Conservation (phyloP, 192 early-diverging fungal species). For the Jimgerdemannia flammicorona region DNA sequence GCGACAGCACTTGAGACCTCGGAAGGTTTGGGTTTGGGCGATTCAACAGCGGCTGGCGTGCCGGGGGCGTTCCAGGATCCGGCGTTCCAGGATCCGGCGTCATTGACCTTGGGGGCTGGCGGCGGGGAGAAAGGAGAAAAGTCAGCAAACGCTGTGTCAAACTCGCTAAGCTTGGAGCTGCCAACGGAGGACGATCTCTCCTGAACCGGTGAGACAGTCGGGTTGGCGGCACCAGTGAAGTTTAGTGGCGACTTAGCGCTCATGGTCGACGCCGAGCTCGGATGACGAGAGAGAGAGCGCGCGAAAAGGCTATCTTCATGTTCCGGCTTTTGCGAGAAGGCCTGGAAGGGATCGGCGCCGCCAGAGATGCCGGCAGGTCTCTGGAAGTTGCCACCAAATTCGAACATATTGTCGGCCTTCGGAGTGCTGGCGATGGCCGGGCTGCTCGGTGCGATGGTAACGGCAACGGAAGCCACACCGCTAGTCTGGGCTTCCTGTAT, state of each 20-base stretch:
- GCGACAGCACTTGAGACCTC: not conserved
- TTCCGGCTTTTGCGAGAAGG: not conserved
- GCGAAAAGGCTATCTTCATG: not conserved
- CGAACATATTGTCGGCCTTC: not conserved
- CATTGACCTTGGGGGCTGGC: not conserved
- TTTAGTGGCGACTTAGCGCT: not conserved
- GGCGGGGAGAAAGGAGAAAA: not conserved
- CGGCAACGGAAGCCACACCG: not conserved
- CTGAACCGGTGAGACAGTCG: not conserved
- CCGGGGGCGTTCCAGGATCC: no score
- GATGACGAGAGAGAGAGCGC: not conserved
- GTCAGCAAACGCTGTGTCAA: not conserved
- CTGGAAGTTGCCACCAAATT: not conserved
- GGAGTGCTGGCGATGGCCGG: not conserved
- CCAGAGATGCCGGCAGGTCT: not conserved
- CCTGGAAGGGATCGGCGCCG: not conserved
- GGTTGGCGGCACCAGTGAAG: not conserved
- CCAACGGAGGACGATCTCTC: not conserved
- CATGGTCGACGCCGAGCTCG: not conserved
- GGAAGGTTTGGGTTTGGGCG: not conserved
- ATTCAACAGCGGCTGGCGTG: not conserved
- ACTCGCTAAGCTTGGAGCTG: not conserved
- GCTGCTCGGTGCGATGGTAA: not conserved
- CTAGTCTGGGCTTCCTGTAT: constrained; percentile 10
- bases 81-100: not conserved